A percentile compares a stretch with the other conserved stretches of the same genome.
Evolutionary conservation across 257 asterid genomes (phyloP).

Genomic region (Eustoma russellianum): DNA sequence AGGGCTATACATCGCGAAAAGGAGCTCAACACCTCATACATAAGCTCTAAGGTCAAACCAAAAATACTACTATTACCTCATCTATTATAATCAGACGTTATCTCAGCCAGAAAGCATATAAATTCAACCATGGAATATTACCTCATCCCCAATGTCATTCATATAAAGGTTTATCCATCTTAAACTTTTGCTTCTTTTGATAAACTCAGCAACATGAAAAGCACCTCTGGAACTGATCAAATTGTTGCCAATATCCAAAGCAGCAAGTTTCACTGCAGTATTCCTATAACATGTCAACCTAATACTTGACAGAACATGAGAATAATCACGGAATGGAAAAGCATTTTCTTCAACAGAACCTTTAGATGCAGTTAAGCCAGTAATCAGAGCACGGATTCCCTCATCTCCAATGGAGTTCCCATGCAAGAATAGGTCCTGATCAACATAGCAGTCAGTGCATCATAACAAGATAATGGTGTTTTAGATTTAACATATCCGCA

Average conservation of each 20-base stretch:
- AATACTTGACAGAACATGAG: background rate
- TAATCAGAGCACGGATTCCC: slow-evolving; percentile 72
- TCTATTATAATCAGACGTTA: too few species aligned
- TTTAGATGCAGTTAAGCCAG: slow-evolving; percentile 68
- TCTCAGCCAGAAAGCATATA: too few species aligned
- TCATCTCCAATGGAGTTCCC: slow-evolving; percentile 95
- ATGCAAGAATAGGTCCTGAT: slow-evolving; percentile 78
- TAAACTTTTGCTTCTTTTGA: slow-evolving; percentile 72
- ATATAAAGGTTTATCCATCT: slow-evolving; percentile 80
- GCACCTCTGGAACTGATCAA: slow-evolving; percentile 70
- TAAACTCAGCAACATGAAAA: slow-evolving; percentile 73
- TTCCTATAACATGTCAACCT: slow-evolving; percentile 5
- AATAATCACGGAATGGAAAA: background rate
- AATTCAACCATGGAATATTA: slow-evolving; percentile 11
- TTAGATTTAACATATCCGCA: too few species aligned
- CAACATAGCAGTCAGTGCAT: slow-evolving; percentile 9
- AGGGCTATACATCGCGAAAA: too few species aligned
- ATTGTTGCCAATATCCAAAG: slow-evolving; percentile 82
- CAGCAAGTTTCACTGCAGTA: slow-evolving; percentile 60
- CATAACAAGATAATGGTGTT: background rate
- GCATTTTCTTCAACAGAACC: slow-evolving; percentile 31
- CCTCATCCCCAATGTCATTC: slow-evolving; percentile 96
- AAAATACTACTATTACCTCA: too few species aligned
- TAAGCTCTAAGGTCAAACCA: too few species aligned
- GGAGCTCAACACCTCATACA: too few species aligned